Evolutionary conservation across 331 rosid species (phyloP).

Genomic region (Quercus lobata): DNA sequence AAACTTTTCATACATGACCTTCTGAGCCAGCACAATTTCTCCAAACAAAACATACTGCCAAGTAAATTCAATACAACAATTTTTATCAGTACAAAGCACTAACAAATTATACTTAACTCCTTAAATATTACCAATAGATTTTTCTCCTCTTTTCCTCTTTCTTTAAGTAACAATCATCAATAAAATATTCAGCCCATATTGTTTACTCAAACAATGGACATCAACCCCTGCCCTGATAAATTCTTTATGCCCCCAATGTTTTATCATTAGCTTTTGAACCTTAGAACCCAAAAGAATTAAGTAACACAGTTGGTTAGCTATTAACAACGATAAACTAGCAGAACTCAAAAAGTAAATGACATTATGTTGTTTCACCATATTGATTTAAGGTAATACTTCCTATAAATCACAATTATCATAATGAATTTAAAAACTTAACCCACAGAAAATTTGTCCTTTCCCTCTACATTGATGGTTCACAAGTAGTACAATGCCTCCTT

Average conservation of each 20-base stretch:
- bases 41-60: slow-evolving; percentile 86
- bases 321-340: neutral
- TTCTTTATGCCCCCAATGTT: neutral
- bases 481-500: neutral
- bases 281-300: neutral
- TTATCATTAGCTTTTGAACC: neutral
- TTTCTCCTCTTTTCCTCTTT: neutral
- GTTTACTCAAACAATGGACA: neutral
- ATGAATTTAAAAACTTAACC: neutral
- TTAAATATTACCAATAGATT: neutral
- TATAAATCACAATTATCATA: neutral
- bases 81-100: neutral
- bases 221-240: neutral
- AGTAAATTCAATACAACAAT: neutral
- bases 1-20: slow-evolving; percentile 91
- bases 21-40: slow-evolving; percentile 94
- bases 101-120: slow-evolving; percentile 3
- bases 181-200: neutral
- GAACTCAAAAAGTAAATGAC: neutral
- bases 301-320: neutral
- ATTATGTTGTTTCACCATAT: neutral
- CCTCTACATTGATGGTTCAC: neutral
- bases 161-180: neutral
- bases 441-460: neutral
- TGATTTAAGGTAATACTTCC: neutral